Evolutionary conservation across 2,329 filamentous ascomycete species (phyloP).

Genomic region (Ophiocordyceps australis): DNA sequence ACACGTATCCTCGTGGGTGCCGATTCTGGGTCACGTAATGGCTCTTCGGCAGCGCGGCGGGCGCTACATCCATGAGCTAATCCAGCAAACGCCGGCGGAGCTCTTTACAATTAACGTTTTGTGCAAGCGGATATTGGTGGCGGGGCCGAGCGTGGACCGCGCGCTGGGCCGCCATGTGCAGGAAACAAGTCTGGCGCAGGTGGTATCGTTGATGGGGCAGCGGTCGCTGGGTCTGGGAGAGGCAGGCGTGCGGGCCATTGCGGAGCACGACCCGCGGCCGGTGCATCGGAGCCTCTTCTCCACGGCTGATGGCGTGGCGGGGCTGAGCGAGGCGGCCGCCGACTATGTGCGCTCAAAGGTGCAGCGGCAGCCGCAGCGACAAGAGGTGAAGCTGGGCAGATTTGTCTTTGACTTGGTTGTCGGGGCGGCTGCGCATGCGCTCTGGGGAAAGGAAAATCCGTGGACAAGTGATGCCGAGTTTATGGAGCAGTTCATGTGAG

Average conservation of each 20-base stretch:
- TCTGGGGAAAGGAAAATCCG: slow-evolving; percentile 12
- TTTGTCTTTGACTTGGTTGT: slow-evolving; percentile 12
- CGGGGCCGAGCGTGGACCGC: slow-evolving; percentile 10
- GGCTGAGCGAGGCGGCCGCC: slow-evolving; percentile 7
- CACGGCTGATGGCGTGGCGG: slow-evolving; percentile 5
- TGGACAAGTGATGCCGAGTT: slow-evolving; percentile 13
- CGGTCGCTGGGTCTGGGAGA: slow-evolving; percentile 9
- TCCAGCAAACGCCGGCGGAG: slow-evolving; percentile 5
- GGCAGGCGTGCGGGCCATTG: slow-evolving; percentile 7
- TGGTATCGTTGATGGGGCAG: slow-evolving; percentile 11
- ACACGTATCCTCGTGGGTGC: slow-evolving; percentile 6
- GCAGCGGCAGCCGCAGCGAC: slow-evolving; percentile 4
- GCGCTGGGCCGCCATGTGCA: slow-evolving; percentile 9
- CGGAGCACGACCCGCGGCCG: slow-evolving; percentile 9
- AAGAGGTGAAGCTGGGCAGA: slow-evolving; percentile 7
- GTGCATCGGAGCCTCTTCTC: slow-evolving; percentile 10
- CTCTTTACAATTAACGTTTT: slow-evolving; percentile 12
- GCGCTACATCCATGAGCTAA: slow-evolving; percentile 9
- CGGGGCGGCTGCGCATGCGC: slow-evolving; percentile 12
- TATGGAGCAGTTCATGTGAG: slow-evolving; percentile 12
- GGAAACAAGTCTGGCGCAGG: slow-evolving; percentile 12
- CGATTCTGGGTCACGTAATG: slow-evolving; percentile 9
- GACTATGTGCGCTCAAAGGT: slow-evolving; percentile 6
- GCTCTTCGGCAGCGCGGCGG: slow-evolving; percentile 7
- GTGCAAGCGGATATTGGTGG: slow-evolving; percentile 9